Conservation (phyloP, 176 grass and related monocot genomes). For the Phragmites australis region DNA sequence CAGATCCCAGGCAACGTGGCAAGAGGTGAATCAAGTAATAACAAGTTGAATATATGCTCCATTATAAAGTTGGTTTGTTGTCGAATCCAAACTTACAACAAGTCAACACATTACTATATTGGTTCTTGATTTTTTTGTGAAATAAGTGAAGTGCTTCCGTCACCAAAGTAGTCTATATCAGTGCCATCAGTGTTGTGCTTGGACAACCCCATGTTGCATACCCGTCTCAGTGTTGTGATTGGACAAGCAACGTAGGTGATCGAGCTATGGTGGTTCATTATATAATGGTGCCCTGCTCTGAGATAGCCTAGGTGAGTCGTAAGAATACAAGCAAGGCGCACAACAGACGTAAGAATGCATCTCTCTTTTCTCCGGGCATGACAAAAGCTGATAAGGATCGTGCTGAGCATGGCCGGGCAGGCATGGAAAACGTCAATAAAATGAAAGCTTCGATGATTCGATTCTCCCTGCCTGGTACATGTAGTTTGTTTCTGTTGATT, state of each 20-base stretch:
- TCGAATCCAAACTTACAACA: conserved; percentile 31
- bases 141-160: neutral
- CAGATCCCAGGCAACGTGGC: neutral
- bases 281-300: conserved; percentile 11
- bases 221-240: neutral
- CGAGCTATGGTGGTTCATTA: conserved; percentile 13
- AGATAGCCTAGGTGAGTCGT: too few species aligned
- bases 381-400: conserved; percentile 35
- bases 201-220: conserved; percentile 27
- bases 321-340: too few species aligned
- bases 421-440: conserved; percentile 24
- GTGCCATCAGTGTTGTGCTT: conserved; percentile 11
- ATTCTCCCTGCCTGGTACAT: conserved; percentile 21
- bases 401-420: conserved; percentile 1
- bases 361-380: neutral
- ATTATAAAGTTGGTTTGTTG: neutral
- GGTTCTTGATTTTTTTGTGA: neutral
- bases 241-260: neutral
- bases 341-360: too few species aligned
- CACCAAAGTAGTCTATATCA: conserved; percentile 30
- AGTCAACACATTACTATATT: conserved; percentile 36
- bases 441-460: conserved; percentile 18
- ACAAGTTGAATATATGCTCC: neutral
- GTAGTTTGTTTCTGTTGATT: conserved; percentile 14
- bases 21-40: conserved; percentile 5